phyloP scores from a whole-genome alignment of 208 protist genomes.

The Crithidia mellificae region DNA sequence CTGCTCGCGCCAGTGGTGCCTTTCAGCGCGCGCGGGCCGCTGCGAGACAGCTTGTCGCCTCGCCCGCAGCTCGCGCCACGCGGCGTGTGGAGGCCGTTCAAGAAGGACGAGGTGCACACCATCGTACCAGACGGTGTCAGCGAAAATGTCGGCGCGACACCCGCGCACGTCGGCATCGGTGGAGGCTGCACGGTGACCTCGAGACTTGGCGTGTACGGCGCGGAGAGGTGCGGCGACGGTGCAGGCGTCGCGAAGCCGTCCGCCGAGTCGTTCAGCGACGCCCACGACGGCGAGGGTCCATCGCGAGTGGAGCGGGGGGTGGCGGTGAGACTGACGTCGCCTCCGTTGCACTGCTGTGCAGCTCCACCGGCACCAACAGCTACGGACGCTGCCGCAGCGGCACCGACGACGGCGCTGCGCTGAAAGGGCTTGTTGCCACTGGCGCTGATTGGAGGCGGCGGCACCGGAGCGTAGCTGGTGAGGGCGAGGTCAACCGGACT shows the following conservation, averaged over 20 bases:
- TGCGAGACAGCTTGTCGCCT: neutral
- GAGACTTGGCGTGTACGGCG: slow-evolving; percentile 1
- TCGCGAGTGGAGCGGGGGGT: slow-evolving; percentile 5
- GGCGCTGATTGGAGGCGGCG: slow-evolving; percentile 15
- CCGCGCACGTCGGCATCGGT: too few species aligned
- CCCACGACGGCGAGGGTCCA: slow-evolving; percentile 9
- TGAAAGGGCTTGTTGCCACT: slow-evolving; percentile 12
- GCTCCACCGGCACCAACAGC: too few species aligned
- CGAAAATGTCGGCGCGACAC: neutral
- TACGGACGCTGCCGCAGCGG: neutral
- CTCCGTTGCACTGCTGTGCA: too few species aligned
- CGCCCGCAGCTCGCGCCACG: too few species aligned
- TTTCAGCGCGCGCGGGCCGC: neutral
- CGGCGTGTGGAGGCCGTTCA: too few species aligned
- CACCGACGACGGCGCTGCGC: neutral
- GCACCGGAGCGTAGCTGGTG: slow-evolving; percentile 1
- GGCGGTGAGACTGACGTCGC: neutral
- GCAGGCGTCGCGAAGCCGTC: neutral
- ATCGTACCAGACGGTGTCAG: neutral
- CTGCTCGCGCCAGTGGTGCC: too few species aligned
- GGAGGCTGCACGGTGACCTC: slow-evolving; percentile 11
- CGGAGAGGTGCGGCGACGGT: slow-evolving; percentile 10
- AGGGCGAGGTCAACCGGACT: slow-evolving; percentile 12
- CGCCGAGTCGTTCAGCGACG: slow-evolving; percentile 6
- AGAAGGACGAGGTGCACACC: neutral